Evolutionary conservation across 2,329 filamentous ascomycete species (phyloP), one percentile per base, ranked within the genome.

Genomic region (Aspergillus latus): DNA sequence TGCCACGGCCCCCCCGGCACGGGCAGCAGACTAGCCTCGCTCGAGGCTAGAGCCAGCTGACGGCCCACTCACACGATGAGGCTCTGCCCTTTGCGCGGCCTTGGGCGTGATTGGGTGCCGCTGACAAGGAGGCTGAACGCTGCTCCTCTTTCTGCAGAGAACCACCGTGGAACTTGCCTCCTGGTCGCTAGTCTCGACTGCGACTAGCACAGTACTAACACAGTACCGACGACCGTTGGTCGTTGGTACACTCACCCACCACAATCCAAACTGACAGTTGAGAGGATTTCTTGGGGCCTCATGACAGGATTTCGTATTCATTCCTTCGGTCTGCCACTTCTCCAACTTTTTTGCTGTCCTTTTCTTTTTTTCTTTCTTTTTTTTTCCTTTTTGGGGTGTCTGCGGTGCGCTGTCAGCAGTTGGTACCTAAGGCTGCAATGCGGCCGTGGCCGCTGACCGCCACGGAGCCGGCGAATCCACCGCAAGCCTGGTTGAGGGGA

Each of bases 111-210:
- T 64, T 64, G 62, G 62, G 28, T 36, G 21, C 34, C n/a, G 32
- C 13, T 29, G 30, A 60, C 58, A 50, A 63, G 57, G 62, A 64
- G 62, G 62, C 62, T 64, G 62, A 64, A 64, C 50, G 60, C 54
- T 57, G 32, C 42, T 43, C 16, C 40, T 46, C 26, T 44, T 46
- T 60, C 62, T 64, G 62, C 62, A 63, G 49, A 57, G 61, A 63
- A 64, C 52, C 54, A 56, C 50, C 57, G 56, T 63, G 52, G 61
- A 64, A 64, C 57, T 58, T 62, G 44, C 47, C 45, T 48, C 8
- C 42, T 11, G 16, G 30, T 16, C 15, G 7, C 11, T 40, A 28
- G 26, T 28, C 26, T 28, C 26, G 26, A 28, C 26, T 28, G 26
- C 26, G 26, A 28, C 26, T 28, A 28, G 26, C 26, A 28, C 26